A percentile compares a stretch with the other conserved stretches of the same genome.
These are phyloP conservation scores for Inga oerstediana DNA, from an alignment of 306 rosid species.

Conservation along the genomic window DNA sequence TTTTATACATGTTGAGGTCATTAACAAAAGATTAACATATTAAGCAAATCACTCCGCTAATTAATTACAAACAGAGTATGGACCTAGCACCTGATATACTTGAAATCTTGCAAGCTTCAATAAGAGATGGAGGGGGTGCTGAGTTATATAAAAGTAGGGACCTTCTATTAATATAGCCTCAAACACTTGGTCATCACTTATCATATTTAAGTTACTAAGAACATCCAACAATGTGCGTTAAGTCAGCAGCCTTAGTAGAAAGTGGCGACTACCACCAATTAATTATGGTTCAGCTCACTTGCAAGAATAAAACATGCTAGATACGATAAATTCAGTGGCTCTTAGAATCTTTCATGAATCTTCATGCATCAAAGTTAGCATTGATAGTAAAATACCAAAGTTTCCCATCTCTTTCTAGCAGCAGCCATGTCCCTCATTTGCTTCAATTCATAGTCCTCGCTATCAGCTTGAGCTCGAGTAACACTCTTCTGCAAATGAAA, in stretches of 20 bases:
- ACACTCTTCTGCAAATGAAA: conserved; percentile 42
- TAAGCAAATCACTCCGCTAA: not conserved
- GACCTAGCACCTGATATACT: not conserved
- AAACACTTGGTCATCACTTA: not conserved
- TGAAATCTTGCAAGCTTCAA: not conserved
- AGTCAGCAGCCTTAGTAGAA: not conserved
- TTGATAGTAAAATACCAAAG: conserved; percentile 61
- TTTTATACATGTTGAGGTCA: not conserved
- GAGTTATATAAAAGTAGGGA: not conserved
- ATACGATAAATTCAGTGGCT: conserved; percentile 26
- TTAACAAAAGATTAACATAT: not conserved
- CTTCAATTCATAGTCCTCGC: conserved; percentile 81
- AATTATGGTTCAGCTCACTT: not conserved
- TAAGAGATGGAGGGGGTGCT: not conserved
- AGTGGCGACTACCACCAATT: not conserved
- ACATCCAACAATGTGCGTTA: conserved; percentile 10
- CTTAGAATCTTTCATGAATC: conserved; percentile 5
- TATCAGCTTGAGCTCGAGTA: conserved; percentile 56
- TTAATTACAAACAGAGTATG: not conserved
- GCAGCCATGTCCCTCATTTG: conserved; percentile 93
- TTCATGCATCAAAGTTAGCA: conserved; percentile 17
- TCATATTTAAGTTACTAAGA: not conserved
- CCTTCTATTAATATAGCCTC: not conserved
- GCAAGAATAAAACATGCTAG: not conserved
- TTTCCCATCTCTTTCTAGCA: conserved; percentile 95